Conservation (phyloP, 1,284 basidiomycete species). For the Rhodotorula sp. region DNA sequence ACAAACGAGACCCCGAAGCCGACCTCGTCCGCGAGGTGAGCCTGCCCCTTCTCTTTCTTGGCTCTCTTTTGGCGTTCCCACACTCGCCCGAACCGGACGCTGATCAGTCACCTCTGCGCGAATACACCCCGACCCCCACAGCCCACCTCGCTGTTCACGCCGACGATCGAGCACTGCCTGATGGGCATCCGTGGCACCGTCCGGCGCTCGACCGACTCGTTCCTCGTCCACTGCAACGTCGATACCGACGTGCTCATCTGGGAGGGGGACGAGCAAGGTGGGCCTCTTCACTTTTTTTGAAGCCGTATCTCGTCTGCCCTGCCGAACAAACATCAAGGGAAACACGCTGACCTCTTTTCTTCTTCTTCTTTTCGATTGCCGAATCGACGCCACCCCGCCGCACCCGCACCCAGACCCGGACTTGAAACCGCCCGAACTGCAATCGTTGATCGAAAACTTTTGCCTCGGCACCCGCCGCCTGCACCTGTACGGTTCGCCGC, state of each 20-base stretch:
- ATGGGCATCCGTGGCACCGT: slow-evolving; percentile 99
- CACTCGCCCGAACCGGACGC: too few species aligned
- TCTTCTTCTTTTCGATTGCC: too few species aligned
- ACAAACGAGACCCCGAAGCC: slow-evolving; percentile 51
- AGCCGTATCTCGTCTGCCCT: too few species aligned
- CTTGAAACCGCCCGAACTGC: slow-evolving; percentile 89
- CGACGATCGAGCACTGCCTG: slow-evolving; percentile 92
- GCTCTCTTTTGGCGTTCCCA: too few species aligned
- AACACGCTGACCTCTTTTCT: too few species aligned
- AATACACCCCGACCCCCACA: neutral
- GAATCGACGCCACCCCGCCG: too few species aligned
- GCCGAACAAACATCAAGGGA: too few species aligned
- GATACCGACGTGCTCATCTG: slow-evolving; percentile 97
- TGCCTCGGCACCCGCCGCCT: slow-evolving; percentile 89
- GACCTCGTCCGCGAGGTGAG: slow-evolving; percentile 32
- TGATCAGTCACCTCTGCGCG: too few species aligned
- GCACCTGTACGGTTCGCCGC: slow-evolving; percentile 78
- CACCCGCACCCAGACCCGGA: too few species aligned
- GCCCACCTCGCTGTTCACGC: slow-evolving; percentile 60
- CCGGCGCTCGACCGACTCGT: slow-evolving; percentile 82
- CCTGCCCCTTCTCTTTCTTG: neutral
- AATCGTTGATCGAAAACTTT: slow-evolving; percentile 94
- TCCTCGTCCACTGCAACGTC: slow-evolving; percentile 96
- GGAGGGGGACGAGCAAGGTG: slow-evolving; percentile 69
- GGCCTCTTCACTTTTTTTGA: neutral